Evolutionary conservation across 306 rosid species (phyloP).

Genomic region (Delonix regia): DNA sequence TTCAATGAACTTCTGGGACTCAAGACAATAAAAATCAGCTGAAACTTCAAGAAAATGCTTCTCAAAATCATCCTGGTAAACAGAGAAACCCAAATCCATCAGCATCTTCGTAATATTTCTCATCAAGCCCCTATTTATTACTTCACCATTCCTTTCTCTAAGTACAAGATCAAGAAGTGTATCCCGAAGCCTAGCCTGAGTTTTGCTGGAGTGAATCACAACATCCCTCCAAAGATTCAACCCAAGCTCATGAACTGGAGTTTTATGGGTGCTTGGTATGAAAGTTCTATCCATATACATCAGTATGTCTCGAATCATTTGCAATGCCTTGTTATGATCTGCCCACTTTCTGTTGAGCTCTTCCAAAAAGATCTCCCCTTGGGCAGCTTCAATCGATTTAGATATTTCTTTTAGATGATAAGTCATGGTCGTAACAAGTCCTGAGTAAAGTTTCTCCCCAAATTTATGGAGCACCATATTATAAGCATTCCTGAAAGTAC

Average conservation of each 20-base stretch:
- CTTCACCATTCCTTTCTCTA: slow-evolving; percentile 59
- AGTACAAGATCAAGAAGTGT: slow-evolving; percentile 60
- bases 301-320: slow-evolving; percentile 64
- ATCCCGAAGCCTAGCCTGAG: slow-evolving; percentile 51
- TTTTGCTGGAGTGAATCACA: slow-evolving; percentile 58
- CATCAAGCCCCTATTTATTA: slow-evolving; percentile 61
- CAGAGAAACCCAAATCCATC: slow-evolving; percentile 55
- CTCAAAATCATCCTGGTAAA: slow-evolving; percentile 58
- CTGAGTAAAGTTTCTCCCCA: slow-evolving; percentile 62
- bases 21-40: slow-evolving; percentile 49
- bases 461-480: slow-evolving; percentile 63
- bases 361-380: slow-evolving; percentile 60
- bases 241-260: slow-evolving; percentile 66
- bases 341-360: slow-evolving; percentile 66
- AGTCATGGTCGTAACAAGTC: slow-evolving; percentile 56
- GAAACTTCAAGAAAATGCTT: slow-evolving; percentile 55
- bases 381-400: slow-evolving; percentile 54
- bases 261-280: slow-evolving; percentile 54
- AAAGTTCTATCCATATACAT: slow-evolving; percentile 70
- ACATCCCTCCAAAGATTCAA: slow-evolving; percentile 63
- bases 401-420: slow-evolving; percentile 52
- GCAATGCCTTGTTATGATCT: slow-evolving; percentile 65
- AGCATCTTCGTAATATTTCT: slow-evolving; percentile 59
- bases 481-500: slow-evolving; percentile 57
- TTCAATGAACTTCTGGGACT: slow-evolving; percentile 60